Evolutionary conservation across 345 rosid species (phyloP).

Genomic region (Salix udensis): DNA sequence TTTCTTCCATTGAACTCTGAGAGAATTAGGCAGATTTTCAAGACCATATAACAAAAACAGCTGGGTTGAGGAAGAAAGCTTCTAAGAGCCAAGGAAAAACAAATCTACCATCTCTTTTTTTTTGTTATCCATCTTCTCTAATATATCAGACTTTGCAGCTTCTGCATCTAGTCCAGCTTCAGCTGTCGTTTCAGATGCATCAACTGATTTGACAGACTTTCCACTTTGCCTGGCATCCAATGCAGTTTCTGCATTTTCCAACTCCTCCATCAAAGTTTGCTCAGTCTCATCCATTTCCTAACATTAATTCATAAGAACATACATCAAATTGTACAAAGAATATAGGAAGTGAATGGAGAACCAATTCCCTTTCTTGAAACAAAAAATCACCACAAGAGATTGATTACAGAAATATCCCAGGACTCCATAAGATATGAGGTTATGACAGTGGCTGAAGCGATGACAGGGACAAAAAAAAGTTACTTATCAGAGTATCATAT

Average conservation of each 20-base stretch:
- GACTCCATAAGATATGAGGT: background rate
- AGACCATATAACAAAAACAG: background rate
- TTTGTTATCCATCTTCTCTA: constrained; percentile 67
- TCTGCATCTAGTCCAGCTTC: constrained; percentile 43
- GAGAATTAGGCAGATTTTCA: constrained; percentile 24
- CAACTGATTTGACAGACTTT: constrained; percentile 30
- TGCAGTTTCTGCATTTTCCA: constrained; percentile 43
- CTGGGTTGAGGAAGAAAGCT: background rate
- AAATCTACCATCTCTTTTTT: constrained; percentile 60
- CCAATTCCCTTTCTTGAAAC: background rate
- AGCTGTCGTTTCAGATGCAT: constrained; percentile 20
- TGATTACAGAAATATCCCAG: background rate
- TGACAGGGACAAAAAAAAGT: background rate
- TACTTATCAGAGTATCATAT: background rate
- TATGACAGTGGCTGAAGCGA: background rate
- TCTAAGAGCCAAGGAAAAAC: constrained; percentile 8
- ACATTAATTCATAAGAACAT: constrained; percentile 3
- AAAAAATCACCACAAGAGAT: background rate
- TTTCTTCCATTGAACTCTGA: constrained; percentile 71
- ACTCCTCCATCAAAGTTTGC: constrained; percentile 44
- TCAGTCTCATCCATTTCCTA: constrained; percentile 73
- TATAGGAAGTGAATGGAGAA: background rate
- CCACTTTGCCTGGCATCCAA: constrained; percentile 27
- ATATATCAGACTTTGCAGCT: constrained; percentile 38
- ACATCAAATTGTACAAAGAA: background rate